Percentiles rank a stretch among this genome's conserved stretches.
phyloP scores from a whole-genome alignment of 2,329 filamentous ascomycete genomes.

The Sporothrix dimorphospora region DNA sequence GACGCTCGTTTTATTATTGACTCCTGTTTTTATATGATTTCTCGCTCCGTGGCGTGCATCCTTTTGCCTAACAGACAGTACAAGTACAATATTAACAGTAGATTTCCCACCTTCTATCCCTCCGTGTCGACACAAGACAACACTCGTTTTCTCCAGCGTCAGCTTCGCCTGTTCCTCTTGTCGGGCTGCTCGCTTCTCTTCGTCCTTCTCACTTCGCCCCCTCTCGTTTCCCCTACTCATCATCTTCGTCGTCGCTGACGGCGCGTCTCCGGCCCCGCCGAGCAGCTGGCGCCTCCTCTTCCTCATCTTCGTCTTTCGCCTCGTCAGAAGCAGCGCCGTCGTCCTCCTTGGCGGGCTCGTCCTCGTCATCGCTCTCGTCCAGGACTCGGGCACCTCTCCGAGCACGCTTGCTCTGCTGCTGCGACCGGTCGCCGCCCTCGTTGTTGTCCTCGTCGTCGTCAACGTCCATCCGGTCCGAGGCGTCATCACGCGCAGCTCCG shows the following conservation, averaged over 20 bases:
- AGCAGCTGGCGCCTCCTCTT: constrained; percentile 22
- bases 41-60: constrained; percentile 15
- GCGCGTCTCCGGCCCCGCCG: constrained; percentile 28
- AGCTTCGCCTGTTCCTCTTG: not conserved
- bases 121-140: not conserved
- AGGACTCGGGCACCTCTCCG: constrained; percentile 33
- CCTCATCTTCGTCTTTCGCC: constrained; percentile 20
- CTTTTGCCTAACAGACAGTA: constrained; percentile 15
- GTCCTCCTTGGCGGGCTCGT: constrained; percentile 29
- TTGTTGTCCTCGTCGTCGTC: constrained; percentile 43
- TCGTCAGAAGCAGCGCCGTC: not conserved
- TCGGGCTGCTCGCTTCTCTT: no score
- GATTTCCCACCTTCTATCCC: not conserved
- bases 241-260: constrained; percentile 29
- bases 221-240: constrained; percentile 12
- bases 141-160: no score
- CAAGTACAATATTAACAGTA: constrained; percentile 23
- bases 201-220: no score
- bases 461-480: constrained; percentile 56
- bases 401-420: constrained; percentile 25
- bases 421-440: constrained; percentile 33
- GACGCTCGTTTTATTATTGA: constrained; percentile 19
- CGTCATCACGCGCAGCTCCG: constrained; percentile 41
- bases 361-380: constrained; percentile 41
- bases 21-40: constrained; percentile 23